phyloP scores from a whole-genome alignment of 495 filamentous ascomycete species.

The Glutinoglossum americanum region DNA sequence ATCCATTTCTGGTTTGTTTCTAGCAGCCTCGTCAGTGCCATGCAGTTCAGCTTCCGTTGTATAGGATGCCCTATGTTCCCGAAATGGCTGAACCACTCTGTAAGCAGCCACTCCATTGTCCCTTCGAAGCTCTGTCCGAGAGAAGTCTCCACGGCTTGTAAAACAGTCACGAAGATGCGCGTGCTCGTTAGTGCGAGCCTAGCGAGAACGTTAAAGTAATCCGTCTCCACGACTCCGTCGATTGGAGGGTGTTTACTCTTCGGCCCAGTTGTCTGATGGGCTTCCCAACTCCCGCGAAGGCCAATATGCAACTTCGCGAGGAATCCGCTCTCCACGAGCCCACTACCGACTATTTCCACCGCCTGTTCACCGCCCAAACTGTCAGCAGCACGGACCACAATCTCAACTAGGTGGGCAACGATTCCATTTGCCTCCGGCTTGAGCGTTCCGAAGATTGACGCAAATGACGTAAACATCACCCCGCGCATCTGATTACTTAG shows the following conservation, averaged over 20 bases:
- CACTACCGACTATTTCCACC: constrained; percentile 39
- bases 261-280: constrained; percentile 58
- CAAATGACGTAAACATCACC: constrained; percentile 33
- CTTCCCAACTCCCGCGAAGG: constrained; percentile 46
- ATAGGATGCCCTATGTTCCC: constrained; percentile 56
- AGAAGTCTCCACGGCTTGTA: constrained; percentile 21
- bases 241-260: constrained; percentile 38
- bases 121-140: constrained; percentile 23
- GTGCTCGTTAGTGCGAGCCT: constrained; percentile 55
- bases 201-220: constrained; percentile 69
- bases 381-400: constrained; percentile 47
- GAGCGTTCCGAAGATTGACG: constrained; percentile 32
- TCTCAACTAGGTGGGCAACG: constrained; percentile 45
- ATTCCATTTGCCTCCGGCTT: constrained; percentile 43
- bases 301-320: constrained; percentile 44
- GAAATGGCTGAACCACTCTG: constrained; percentile 77
- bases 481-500: constrained; percentile 41
- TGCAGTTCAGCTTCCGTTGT: constrained; percentile 57
- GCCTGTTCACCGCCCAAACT: constrained; percentile 43
- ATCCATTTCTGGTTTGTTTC: constrained; percentile 25
- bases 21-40: constrained; percentile 65
- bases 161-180: constrained; percentile 35
- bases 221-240: constrained; percentile 46
- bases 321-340: constrained; percentile 46
- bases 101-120: constrained; percentile 47